These are phyloP conservation scores for Exidia glandulosa DNA, from an alignment of 768 basidiomycete genomes.

Conservation along the genomic window DNA sequence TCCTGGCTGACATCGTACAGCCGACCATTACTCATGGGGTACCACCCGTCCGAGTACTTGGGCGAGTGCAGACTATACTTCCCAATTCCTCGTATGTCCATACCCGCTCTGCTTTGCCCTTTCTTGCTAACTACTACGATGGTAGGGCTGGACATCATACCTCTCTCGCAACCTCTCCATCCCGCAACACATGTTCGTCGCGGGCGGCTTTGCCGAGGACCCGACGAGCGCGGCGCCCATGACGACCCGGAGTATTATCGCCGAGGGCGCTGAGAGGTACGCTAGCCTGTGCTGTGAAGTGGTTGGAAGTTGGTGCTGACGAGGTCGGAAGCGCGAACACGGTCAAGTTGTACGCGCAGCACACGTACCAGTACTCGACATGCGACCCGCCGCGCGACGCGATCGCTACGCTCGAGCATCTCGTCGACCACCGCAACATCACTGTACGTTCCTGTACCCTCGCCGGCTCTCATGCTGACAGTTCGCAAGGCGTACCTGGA, in stretches of 20 bases:
- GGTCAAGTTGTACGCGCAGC: conserved; percentile 20
- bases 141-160: conserved; percentile 16
- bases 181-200: conserved; percentile 11
- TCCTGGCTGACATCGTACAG: conserved; percentile 15
- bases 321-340: not conserved
- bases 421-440: conserved; percentile 24
- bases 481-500: conserved; percentile 18
- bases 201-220: conserved; percentile 15
- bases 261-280: not conserved
- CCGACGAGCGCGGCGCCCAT: conserved; percentile 16
- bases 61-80: conserved; percentile 14
- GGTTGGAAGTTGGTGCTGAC: not conserved
- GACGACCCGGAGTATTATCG: conserved; percentile 9
- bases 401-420: conserved; percentile 19
- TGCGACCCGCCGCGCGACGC: conserved; percentile 21
- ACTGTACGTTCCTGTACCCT: conserved; percentile 10
- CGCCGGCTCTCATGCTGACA: not conserved
- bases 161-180: conserved; percentile 11
- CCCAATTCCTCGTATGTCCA: conserved; percentile 12
- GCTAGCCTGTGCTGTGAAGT: not conserved
- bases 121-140: not conserved
- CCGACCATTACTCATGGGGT: conserved; percentile 17
- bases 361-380: conserved; percentile 25
- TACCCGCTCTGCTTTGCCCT: not conserved
- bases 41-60: conserved; percentile 10